These are phyloP conservation scores for Cardiosporidium cionae DNA, from an alignment of 169 alveolate genomes.

Conservation along the genomic window DNA sequence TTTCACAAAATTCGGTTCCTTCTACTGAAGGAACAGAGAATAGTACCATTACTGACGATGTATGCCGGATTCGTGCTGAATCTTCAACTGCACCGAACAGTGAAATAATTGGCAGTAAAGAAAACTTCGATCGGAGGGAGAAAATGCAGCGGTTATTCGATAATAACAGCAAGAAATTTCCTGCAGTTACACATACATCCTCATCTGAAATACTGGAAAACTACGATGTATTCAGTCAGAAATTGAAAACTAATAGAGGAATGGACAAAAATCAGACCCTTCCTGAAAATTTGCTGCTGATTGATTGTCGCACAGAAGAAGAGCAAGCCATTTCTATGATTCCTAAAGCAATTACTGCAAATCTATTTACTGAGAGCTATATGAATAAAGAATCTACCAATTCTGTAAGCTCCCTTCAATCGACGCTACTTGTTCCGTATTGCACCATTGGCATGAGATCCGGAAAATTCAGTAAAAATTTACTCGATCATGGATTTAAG, in stretches of 20 bases:
- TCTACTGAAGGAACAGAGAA: too few relatives aligned
- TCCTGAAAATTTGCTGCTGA: background rate
- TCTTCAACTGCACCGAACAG: too few relatives aligned
- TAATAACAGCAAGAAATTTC: background rate
- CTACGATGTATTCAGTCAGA: background rate
- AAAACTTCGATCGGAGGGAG: too few relatives aligned
- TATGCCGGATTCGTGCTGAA: too few relatives aligned
- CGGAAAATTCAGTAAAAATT: background rate
- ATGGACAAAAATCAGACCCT: too few relatives aligned
- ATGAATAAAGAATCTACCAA: background rate
- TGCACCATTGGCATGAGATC: background rate
- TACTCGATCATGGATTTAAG: background rate
- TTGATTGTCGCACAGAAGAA: background rate
- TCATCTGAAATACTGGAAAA: background rate
- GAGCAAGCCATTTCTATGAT: background rate
- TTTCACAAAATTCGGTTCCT: too few relatives aligned
- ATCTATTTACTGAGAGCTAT: background rate
- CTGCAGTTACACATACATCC: background rate
- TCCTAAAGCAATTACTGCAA: background rate
- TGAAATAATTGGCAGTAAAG: too few relatives aligned
- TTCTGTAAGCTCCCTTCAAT: too few relatives aligned
- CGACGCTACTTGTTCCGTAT: background rate
- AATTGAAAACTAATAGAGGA: background rate
- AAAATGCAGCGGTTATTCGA: too few relatives aligned
- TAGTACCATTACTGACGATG: too few relatives aligned